phyloP scores from a whole-genome alignment of 2,329 filamentous ascomycete species.

The Cladobotryum protrusum region DNA sequence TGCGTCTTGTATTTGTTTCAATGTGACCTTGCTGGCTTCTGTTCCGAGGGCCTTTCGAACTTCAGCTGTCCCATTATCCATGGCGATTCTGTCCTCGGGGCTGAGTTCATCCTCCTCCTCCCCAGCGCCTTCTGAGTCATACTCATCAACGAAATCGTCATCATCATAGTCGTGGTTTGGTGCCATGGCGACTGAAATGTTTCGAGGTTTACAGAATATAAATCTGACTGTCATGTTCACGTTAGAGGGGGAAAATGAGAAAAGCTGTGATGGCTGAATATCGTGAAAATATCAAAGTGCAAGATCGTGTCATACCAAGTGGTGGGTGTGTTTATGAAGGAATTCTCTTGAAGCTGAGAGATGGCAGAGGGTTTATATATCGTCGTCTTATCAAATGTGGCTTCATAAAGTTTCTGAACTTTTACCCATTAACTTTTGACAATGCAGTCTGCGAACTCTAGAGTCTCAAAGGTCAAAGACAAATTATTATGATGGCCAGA shows the following conservation, averaged over 20 bases:
- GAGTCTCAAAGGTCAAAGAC: no score
- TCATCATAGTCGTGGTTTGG: slow-evolving; percentile 39
- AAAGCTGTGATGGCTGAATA: no score
- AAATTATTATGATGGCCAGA: no score
- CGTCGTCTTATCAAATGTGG: no score
- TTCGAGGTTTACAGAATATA: not conserved
- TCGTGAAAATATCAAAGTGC: no score
- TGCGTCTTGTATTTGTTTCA: slow-evolving; percentile 73
- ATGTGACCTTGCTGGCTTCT: slow-evolving; percentile 50
- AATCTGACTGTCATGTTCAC: not conserved
- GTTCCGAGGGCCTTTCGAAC: slow-evolving; percentile 61
- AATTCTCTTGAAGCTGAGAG: no score
- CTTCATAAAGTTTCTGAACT: no score
- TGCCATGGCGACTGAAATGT: slow-evolving; percentile 15
- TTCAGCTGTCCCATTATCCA: slow-evolving; percentile 60
- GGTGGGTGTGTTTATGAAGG: no score
- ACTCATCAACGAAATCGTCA: slow-evolving; percentile 43
- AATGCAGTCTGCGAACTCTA: no score
- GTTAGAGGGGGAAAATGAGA: not conserved
- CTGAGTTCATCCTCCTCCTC: slow-evolving; percentile 42
- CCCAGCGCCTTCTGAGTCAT: slow-evolving; percentile 40
- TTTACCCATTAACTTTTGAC: no score
- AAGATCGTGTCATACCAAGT: no score
- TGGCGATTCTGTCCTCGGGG: slow-evolving; percentile 40
- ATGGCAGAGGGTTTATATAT: no score